phyloP scores from a whole-genome alignment of 2,329 filamentous ascomycete species.

The Talaromyces amestolkiae region DNA sequence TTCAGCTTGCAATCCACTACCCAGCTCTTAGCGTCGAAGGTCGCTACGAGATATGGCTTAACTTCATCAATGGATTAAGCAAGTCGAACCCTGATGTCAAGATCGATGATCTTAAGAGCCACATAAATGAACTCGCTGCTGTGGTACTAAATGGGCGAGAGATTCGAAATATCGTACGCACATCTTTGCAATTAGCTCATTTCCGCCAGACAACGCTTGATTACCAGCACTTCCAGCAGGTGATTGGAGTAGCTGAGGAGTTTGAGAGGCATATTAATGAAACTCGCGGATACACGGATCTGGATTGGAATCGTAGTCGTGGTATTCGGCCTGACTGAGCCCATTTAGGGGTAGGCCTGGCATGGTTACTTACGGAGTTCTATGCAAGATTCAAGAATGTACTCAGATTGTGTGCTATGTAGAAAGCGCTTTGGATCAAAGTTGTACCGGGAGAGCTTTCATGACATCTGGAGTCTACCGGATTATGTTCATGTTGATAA shows the following conservation, averaged over 20 bases:
- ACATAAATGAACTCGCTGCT: not conserved
- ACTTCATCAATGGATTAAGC: not conserved
- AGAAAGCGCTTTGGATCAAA: too few species aligned
- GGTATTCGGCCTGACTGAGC: not conserved
- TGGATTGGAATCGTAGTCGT: not conserved
- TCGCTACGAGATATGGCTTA: not conserved
- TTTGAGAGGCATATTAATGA: slow-evolving; percentile 3
- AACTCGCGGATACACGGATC: not conserved
- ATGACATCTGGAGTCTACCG: too few species aligned
- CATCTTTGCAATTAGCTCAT: not conserved
- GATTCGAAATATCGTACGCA: slow-evolving; percentile 3
- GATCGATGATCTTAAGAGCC: not conserved
- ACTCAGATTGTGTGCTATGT: too few species aligned
- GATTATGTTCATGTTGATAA: too few species aligned
- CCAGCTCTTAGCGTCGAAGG: slow-evolving; percentile 16
- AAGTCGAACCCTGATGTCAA: not conserved
- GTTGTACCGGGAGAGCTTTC: too few species aligned
- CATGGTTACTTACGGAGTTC: too few species aligned
- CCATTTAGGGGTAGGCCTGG: too few species aligned
- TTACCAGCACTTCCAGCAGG: not conserved
- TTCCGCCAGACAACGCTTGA: not conserved
- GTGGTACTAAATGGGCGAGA: not conserved
- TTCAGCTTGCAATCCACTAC: not conserved
- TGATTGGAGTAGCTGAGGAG: not conserved
- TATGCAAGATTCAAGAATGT: too few species aligned